Conservation (phyloP, 208 protist species). For the Leishmania mexicana region DNA sequence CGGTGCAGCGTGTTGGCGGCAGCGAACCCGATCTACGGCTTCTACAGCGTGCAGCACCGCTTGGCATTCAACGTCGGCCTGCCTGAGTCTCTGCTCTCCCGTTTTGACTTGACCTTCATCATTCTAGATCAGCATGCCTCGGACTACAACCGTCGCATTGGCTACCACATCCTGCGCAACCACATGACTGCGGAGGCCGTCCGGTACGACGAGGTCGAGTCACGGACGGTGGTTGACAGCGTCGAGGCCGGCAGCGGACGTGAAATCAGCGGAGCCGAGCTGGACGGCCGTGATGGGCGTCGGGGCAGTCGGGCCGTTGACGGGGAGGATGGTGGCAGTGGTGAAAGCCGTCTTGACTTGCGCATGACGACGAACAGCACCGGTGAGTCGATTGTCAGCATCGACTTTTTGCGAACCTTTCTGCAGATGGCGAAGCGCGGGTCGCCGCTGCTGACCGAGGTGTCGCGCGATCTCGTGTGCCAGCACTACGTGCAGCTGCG, state of each 20-base stretch:
- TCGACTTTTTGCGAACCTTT: slow-evolving; percentile 98
- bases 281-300: not conserved
- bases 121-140: slow-evolving; percentile 96
- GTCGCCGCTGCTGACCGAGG: slow-evolving; percentile 79
- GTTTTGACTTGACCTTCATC: slow-evolving; percentile 99
- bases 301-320: not conserved
- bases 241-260: slow-evolving; percentile 37
- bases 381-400: slow-evolving; percentile 90
- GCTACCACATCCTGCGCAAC: slow-evolving; percentile 96
- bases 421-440: slow-evolving; percentile 91
- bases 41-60: slow-evolving; percentile 94
- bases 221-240: slow-evolving; percentile 75
- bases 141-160: slow-evolving; percentile 93
- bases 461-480: slow-evolving; percentile 86
- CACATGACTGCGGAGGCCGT: slow-evolving; percentile 87
- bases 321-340: slow-evolving; percentile 13
- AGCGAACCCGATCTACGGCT: slow-evolving; percentile 99
- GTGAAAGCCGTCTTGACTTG: slow-evolving; percentile 42
- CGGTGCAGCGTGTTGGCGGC: slow-evolving; percentile 98
- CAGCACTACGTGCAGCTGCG: slow-evolving; percentile 93
- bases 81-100: slow-evolving; percentile 99
- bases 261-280: not conserved
- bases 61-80: slow-evolving; percentile 97
- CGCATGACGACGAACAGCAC: slow-evolving; percentile 85
- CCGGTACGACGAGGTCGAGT: slow-evolving; percentile 51